These are phyloP conservation scores for Phytophthora pinifolia DNA, from an alignment of 352 stramenopile genomes.

Conservation along the genomic window DNA sequence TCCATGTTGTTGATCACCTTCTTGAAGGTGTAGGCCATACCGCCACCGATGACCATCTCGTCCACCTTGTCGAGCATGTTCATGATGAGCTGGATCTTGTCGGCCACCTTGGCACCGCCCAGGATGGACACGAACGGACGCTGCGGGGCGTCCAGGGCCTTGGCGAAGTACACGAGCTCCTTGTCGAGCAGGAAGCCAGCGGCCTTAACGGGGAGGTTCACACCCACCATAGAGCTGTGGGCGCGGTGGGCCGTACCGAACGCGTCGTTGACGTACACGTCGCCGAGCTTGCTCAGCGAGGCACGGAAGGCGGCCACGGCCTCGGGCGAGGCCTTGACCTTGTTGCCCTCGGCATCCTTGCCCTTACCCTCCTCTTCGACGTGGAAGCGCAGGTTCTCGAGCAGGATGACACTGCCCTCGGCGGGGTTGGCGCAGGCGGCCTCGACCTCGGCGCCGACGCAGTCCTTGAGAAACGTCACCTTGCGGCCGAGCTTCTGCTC, in stretches of 20 bases:
- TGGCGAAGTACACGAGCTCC: constrained; percentile 99
- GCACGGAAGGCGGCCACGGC: constrained; percentile 91
- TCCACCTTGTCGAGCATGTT: constrained; percentile 99
- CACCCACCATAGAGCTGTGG: constrained; percentile 98
- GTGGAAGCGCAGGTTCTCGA: constrained; percentile 99
- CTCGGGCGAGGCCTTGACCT: constrained; percentile 92
- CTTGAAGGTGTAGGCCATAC: constrained; percentile 99
- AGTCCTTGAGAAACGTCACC: constrained; percentile 96
- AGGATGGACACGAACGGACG: constrained; percentile 98
- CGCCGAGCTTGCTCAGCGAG: constrained; percentile 88
- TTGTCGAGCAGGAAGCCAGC: constrained; percentile 99
- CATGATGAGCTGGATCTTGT: constrained; percentile 99
- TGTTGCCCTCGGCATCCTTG: constrained; percentile 79
- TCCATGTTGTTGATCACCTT: constrained; percentile 97
- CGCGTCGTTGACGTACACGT: constrained; percentile 99
- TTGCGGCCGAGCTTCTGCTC: constrained; percentile 89
- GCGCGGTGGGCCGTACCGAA: constrained; percentile 99
- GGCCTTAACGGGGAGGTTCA: constrained; percentile 87
- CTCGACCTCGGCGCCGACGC: constrained; percentile 92
- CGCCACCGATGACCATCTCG: constrained; percentile 98
- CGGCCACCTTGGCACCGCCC: constrained; percentile 98
- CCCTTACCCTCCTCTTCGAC: constrained; percentile 94
- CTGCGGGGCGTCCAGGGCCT: constrained; percentile 97
- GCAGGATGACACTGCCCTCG: constrained; percentile 91
- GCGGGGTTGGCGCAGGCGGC: constrained; percentile 63